Evolutionary conservation across 768 basidiomycete species (phyloP), one percentile per base, ranked within the genome.

Genomic region (Cantharellus anzutake): DNA sequence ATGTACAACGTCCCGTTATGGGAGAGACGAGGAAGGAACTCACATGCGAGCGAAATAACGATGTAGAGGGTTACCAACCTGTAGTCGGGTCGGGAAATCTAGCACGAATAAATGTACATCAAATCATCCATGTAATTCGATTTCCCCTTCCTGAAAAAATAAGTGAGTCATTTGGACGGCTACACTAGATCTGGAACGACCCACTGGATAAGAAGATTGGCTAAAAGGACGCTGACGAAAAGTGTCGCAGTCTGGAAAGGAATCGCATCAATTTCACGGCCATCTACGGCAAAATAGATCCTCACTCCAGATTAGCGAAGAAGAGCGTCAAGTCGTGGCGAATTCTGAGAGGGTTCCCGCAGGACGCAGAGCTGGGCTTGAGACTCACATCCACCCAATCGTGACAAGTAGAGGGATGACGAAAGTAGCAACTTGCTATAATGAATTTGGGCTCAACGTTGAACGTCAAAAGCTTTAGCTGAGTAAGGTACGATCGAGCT

Each of bases 111-210:
- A 37, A 62, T 67, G 50, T 59, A 71, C 86, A 92, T 85, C 50
- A 89, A 68, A 41, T 91, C 92, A 71, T 93, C 91, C 83, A 94
- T 86, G 67, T 89, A 92, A 67, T 93, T 92, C 14, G 85, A 83
- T 66, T 83, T 84, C 52, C 90, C 90, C 63, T 88, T 84, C 72
- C 81, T 79, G 64, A 29, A 29, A 29, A 29, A 29, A 29, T 29
- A 29, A 29, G 20, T 29, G 20, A 29, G 20, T 29, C 20, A 29
- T 29, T 29, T 29, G 20, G 20, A 29, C 20, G 20, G 20, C 20
- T 29, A 29, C 20, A 29, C 20, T 29, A 29, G 20, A 29, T 29
- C 20, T 29, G 20, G 20, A 29, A 29, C 20, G 20, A 61, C 66
- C 57, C 60, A 66, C 61, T 70, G 69, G 63, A 89, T 77, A 5